Evolutionary conservation across 805 yeast species (phyloP), one percentile per base, ranked within the genome.

Genomic region (Starmerella potacharoeniae): DNA sequence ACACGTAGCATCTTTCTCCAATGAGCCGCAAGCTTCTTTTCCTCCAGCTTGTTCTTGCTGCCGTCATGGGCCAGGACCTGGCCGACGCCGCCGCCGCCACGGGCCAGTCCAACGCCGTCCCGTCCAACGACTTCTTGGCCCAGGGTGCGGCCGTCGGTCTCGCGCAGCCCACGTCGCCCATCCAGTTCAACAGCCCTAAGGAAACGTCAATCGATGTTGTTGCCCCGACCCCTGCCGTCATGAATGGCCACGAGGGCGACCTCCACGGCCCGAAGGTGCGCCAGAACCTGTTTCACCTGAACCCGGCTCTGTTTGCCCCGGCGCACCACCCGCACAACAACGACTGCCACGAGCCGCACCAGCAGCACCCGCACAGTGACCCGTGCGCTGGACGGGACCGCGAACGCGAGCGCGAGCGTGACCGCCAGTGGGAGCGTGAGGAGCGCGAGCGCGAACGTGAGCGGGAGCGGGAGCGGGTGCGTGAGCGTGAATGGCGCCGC

Each of bases 231-330:
- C 30, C 30, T 6, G 36, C 35, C 6, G 37, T 49, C 13, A 40
- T 33, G 30, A 40, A 40, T 13, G 46, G 39, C 6, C 44, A 55
- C 11, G 58, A 57, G 28, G 60, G 60, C 34, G 60, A 57, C 29
- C 30, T 52, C n/a, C 52, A 44, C 16, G 60, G 60, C 4, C 55
- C 60, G 13, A n/a, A 6, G 17, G 43, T 52, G 30, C 59, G 61
- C 29, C 53, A 58, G 53, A 56, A 58, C 35, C 10, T 57, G 51
- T 53, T 58, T 11, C 57, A 49, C 52, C 52, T 57, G 31, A 58
- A 58, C 2, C 22, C 54, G 8, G 56, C 51, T 37, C 54, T 52
- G 17, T 56, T 52, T 14, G 16, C 14, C n/a, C 39, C 39, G 39
- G 16, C 14, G 6, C 16, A 36, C 22, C 22, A 22, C 22, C 22